Percentiles rank a stretch among this genome's conserved stretches.
Conservation (phyloP, 345 rosid species). For the Citrus glauca region DNA sequence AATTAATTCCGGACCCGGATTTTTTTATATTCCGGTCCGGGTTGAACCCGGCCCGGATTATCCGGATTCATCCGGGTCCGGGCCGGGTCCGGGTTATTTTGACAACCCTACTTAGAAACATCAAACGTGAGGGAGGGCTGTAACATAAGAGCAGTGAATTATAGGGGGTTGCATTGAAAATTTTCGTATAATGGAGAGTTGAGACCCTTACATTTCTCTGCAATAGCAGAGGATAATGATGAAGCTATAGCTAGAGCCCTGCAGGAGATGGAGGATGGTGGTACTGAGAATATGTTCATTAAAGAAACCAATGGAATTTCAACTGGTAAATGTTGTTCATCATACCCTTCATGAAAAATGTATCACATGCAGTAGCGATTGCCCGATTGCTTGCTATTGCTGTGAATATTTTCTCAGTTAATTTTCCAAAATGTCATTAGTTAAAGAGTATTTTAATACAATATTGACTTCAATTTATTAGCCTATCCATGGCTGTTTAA, state of each 20-base stretch:
- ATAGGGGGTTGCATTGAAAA: too few relatives aligned
- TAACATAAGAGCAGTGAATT: too few relatives aligned
- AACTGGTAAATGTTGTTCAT: not conserved
- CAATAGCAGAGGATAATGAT: not conserved
- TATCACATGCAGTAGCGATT: accelerated
- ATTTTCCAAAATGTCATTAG: not conserved
- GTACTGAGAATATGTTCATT: not conserved
- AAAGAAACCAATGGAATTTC: not conserved
- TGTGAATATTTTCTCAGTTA: too few relatives aligned
- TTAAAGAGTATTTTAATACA: not conserved
- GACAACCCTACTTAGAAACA: too few relatives aligned
- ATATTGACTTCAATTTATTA: not conserved
- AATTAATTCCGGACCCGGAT: too few relatives aligned
- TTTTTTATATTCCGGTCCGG: too few relatives aligned
- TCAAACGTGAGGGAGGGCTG: too few relatives aligned
- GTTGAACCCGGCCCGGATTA: too few relatives aligned
- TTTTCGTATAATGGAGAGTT: too few relatives aligned
- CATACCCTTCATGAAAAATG: accelerated
- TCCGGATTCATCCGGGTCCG: too few relatives aligned
- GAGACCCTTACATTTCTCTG: too few relatives aligned
- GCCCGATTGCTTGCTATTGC: not conserved
- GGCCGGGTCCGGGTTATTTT: too few relatives aligned
- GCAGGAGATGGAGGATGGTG: not conserved
- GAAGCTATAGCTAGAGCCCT: not conserved
- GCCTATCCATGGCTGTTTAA: not conserved